phyloP scores from a whole-genome alignment of 2,329 filamentous ascomycete species.

The Penicillium sumatraense region DNA sequence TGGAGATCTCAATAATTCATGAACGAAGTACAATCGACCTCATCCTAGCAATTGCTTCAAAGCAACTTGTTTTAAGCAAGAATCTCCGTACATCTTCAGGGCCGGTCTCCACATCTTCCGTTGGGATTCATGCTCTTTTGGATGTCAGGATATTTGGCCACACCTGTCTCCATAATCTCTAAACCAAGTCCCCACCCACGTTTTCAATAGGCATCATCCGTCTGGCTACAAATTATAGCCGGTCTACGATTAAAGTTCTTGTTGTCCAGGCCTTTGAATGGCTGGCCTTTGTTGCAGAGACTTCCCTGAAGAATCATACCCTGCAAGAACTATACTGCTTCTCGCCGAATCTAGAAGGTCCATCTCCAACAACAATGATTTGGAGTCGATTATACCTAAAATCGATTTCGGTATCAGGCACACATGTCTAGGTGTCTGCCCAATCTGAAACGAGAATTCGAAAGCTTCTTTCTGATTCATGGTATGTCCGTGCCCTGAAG shows the following conservation, averaged over 20 bases:
- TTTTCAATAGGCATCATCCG: not conserved
- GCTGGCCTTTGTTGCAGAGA: not conserved
- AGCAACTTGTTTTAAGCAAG: not conserved
- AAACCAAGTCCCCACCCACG: slow-evolving; percentile 1
- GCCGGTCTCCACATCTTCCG: not conserved
- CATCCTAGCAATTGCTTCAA: too few relatives aligned
- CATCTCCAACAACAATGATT: too few relatives aligned
- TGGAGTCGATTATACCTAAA: too few relatives aligned
- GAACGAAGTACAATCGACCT: too few relatives aligned
- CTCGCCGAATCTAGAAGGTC: not conserved
- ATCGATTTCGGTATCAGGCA: not conserved
- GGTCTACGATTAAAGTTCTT: not conserved
- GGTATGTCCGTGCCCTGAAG: not conserved
- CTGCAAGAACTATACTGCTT: not conserved
- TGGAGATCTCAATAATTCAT: too few relatives aligned
- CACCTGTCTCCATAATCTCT: not conserved
- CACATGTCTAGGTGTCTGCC: not conserved
- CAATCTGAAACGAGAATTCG: not conserved
- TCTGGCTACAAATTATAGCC: not conserved
- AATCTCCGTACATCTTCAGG: not conserved
- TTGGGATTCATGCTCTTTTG: not conserved
- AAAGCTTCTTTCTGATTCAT: not conserved
- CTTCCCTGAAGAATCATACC: too few relatives aligned
- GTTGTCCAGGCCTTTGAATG: too few relatives aligned
- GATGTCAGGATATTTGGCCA: not conserved